phyloP scores from a whole-genome alignment of 257 asterid genomes.

The Apocynum venetum region DNA sequence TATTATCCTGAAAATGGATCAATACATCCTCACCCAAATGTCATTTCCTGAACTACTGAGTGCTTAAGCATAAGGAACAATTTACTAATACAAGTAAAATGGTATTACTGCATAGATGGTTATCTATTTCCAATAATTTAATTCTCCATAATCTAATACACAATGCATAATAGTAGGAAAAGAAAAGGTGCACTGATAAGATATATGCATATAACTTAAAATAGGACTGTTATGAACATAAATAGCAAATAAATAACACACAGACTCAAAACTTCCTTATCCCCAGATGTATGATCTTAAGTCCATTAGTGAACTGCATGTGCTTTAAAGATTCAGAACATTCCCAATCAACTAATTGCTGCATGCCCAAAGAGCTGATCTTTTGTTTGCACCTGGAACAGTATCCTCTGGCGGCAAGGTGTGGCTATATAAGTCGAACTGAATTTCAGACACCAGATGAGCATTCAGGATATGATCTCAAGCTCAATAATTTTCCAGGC shows the following conservation, averaged over 20 bases:
- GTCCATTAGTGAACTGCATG: not conserved
- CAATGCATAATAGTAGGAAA: not conserved
- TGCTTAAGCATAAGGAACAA: not conserved
- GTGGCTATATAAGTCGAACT: slow-evolving; percentile 50
- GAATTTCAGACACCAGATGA: slow-evolving; percentile 41
- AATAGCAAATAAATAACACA: not conserved
- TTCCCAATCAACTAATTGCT: not conserved
- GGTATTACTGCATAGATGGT: not conserved
- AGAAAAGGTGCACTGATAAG: not conserved
- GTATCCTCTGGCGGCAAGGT: slow-evolving; percentile 62
- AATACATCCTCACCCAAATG: not conserved
- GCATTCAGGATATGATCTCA: slow-evolving; percentile 32
- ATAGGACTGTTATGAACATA: not conserved
- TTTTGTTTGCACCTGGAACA: slow-evolving; percentile 32
- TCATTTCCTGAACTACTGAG: not conserved
- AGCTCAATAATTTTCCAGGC: slow-evolving; percentile 71
- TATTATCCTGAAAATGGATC: not conserved
- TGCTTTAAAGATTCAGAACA: not conserved
- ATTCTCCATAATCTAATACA: not conserved
- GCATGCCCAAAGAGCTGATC: not conserved
- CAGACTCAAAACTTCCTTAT: not conserved
- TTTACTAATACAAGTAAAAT: no score
- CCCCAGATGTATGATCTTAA: not conserved
- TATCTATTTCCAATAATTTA: not conserved
- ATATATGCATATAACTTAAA: not conserved